Base-by-base conservation (phyloP, 177 flowering plant species). In the Vitis hybrid region DNA sequence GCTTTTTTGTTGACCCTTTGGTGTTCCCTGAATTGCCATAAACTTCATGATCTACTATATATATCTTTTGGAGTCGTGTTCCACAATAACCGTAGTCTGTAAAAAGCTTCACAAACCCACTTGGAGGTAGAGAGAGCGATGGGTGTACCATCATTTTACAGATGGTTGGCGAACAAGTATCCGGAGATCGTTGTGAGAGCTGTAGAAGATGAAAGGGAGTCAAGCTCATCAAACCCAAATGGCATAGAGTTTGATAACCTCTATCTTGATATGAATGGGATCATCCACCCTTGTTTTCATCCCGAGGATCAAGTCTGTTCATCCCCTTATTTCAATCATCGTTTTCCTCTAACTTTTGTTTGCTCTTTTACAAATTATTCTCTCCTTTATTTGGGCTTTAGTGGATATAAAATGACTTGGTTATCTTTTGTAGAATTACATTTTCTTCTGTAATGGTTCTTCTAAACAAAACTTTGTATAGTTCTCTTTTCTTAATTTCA, bases 261-360 rank as follows among this genome's bases (percentile, higher is more conserved):
- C 0, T 85, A 84, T 66, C 78, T 87, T 0, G 89, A 85, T 63
- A 81, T 85, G 84, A 87, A 85, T 39, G 86, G 85, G 10, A 82
- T 87, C 34, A 84, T 87, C 18, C 87, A 85, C 63, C 88, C 88
- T 0, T 86, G 86, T 19, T 85, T 85, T 60, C 86, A 85, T 20
- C 88, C 90, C 0, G 82, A 83, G 2, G 71, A 74, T 26, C 29
- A 26, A 26, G 29, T 26, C 29, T 26, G 29, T 26, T 26, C 29
- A 26, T 26, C 29, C 29, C 29, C 29, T 26, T 26, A 26, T 26
- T 26, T 26, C 29, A 2, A 26, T 26, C 29, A 26, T 26, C 0
- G 29, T 26, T 26, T 26, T 26, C 29, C 29, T 26, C 29, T 26
- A 26, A 26, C 29, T 26, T 26, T 26, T 26, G 29, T 26, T 26